Base-by-base conservation (phyloP, 1,284 basidiomycete species). In the Apiotrichum mycotoxinovorans region DNA sequence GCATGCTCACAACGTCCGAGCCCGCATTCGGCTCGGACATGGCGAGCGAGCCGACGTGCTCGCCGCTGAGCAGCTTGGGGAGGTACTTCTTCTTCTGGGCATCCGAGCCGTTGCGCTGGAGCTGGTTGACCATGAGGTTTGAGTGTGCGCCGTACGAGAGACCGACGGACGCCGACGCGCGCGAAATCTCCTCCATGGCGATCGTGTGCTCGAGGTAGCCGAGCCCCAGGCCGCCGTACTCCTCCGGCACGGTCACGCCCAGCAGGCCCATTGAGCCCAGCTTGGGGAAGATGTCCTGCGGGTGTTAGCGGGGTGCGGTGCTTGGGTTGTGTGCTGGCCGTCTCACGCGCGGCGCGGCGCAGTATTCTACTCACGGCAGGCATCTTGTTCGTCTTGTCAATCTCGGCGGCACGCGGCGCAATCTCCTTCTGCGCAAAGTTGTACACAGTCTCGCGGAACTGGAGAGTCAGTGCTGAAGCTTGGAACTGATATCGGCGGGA, bases 21-120 rank as follows among this genome's bases (percentile, higher is more conserved):
- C 93, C 93, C 61, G 87, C 85, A 18, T 87, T 91, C 1, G 89
- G 83, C 78, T 97, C 93, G 66, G 87, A 91, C 94, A 97, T 97
- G 12, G 93, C 94, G 52, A 97, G 81, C 62, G 88, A 87, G 45
- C 94, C 94, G 33, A 97, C 84, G 73, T 91, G 89, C 71, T 85
- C 52, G 12, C 93, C 94, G 27, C 83, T 81, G 41, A 96, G 80
- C 42, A 97, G 82, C 68, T 88, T 87, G 8, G 89, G 87, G 3
- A 97, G 83, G 76, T 94, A 96, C 76, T 89, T 94, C 48, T 79
- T 76, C 76, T 93, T 93, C 79, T 97, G 94, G 46, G 80, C 83
- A 66, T 60, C 45, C 52, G 89, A 95, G 23, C 92, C 93, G 77
- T 94, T 89, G 46, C 93, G 81, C 58, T 61, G 66, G n/a, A 79